Evolutionary conservation across 2,329 filamentous ascomycete genomes (phyloP), one percentile per base, ranked within the genome.

Genomic region (Ophiostoma fasciatum): DNA sequence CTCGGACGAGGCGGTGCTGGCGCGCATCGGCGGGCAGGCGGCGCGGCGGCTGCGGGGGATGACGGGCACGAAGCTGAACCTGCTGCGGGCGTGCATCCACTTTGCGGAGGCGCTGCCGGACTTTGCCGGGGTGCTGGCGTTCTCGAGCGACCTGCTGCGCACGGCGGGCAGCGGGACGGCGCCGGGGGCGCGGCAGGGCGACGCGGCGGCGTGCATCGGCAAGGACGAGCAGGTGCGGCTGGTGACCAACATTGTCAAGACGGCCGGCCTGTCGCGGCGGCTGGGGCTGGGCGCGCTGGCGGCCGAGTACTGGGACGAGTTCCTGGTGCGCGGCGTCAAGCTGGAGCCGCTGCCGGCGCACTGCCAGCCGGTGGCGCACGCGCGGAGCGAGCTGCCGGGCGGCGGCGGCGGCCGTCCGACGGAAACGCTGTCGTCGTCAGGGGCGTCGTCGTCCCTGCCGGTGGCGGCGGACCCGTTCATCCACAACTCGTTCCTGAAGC

Each of bases 291-390:
- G 68, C 5, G 60, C 78, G 38, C 57, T 88, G 28, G 68, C 75
- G 35, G 85, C 84, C 6, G 81, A 90, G 46, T 98, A 94, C 52
- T 98, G 90, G 90, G 90, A 98, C 53, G 84, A 94, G 49, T 96
- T 96, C 48, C 63, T 98, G 8, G 69, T 98, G 31, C 76, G 90
- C 33, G 75, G 75, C 43, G 63, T 93, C 46, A 71, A 77, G 37
- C 61, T 93, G 29, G 72, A 85, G 34, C 63, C 79, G 18, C 55
- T 73, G 26, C 62, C 74, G 9, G 57, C 63, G 28, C 66, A 68
- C 10, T 68, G 71, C 45, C 67, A 68, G 13, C 78, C 82, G 0
- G 68, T 82, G 35, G 66, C 78, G 6, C 81, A 85, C 48, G 62
- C 66, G 2, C 70, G 63, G 42, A 68, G 59, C 37, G 61, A 67